Base-by-base conservation (phyloP, 768 basidiomycete genomes). In the Asterophora lycoperdoides region DNA sequence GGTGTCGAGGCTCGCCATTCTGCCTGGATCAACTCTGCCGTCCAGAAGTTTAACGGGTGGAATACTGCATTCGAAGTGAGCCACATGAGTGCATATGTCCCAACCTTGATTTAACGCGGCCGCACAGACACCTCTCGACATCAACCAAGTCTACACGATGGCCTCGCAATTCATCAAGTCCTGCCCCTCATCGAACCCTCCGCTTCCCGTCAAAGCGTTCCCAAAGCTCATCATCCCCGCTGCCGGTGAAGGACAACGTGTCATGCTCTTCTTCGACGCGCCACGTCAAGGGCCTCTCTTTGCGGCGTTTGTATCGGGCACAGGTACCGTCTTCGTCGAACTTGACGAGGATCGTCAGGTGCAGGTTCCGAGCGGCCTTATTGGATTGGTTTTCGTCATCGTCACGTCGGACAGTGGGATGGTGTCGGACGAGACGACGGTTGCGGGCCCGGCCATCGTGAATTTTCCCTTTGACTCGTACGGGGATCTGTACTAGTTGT, bases 1-100 rank as follows among this genome's bases (percentile, higher is more conserved):
- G 64, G 67, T 13, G 76, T 75, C 44, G 82, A 87, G 58, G 73
- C 81, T 18, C 75, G 83, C 29, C 84, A 86, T 48, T 73, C 80
- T n/a, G 68, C 75, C 1, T 87, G 83, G 83, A 63, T 86, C 30
- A 68, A 72, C 52, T 72, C 75, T 1, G 71, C 77, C 13, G 73
- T 79, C 34, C 64, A 68, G 51, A 68, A 75, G 43, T 62, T 63
- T 17, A 69, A 74, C 32, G 70, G 79, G 1, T 86, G 83, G 83
- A 77, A 75, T 43, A 72, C 75, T 3, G 67, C 81, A 6, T 80
- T 82, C 59, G 82, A 85, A 61, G 81, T 76, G 51, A n/a, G 57
- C 50, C 13, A 8, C 7, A 19, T 17, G 15, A 13, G 14, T 23
- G 3, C 17, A 7, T 19, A 20, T 10, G 8, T 8, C 5, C 32